Conservation (phyloP, 495 filamentous ascomycete species). For the Corynascus novoguineensis region DNA sequence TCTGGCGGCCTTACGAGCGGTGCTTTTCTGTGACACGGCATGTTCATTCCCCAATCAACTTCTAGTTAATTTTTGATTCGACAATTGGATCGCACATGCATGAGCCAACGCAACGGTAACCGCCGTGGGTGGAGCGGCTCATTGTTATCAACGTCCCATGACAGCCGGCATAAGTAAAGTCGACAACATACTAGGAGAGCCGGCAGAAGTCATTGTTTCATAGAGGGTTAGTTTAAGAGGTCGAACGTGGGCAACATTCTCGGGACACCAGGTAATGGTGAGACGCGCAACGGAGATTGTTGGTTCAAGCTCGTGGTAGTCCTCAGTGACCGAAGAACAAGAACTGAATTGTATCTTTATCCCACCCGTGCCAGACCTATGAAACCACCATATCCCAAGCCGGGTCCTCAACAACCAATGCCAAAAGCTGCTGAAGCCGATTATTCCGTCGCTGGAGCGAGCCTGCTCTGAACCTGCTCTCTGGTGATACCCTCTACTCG, state of each 20-base stretch:
- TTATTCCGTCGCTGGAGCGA: slow-evolving; percentile 2
- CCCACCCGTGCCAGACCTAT: too few species aligned
- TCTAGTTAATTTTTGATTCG: not conserved
- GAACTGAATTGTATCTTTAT: too few species aligned
- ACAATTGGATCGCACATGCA: not conserved
- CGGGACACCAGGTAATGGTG: too few species aligned
- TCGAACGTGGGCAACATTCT: too few species aligned
- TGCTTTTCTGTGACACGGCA: too few species aligned
- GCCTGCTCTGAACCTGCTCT: not conserved
- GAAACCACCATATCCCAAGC: not conserved
- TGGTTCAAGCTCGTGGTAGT: too few species aligned
- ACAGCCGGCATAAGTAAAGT: not conserved
- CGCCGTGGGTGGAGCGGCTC: too few species aligned
- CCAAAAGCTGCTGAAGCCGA: not conserved
- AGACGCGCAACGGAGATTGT: too few species aligned
- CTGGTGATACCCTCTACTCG: not conserved
- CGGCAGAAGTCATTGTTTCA: too few species aligned
- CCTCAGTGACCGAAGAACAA: too few species aligned
- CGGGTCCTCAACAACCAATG: not conserved
- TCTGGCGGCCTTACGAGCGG: too few species aligned
- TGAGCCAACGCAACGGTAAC: not conserved
- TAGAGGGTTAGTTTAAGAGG: too few species aligned
- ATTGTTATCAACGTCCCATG: not conserved
- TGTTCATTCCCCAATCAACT: not conserved
- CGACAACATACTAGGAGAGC: not conserved